These are phyloP conservation scores for Clitopilus passeckerianus DNA, from an alignment of 768 basidiomycete genomes.

Conservation along the genomic window DNA sequence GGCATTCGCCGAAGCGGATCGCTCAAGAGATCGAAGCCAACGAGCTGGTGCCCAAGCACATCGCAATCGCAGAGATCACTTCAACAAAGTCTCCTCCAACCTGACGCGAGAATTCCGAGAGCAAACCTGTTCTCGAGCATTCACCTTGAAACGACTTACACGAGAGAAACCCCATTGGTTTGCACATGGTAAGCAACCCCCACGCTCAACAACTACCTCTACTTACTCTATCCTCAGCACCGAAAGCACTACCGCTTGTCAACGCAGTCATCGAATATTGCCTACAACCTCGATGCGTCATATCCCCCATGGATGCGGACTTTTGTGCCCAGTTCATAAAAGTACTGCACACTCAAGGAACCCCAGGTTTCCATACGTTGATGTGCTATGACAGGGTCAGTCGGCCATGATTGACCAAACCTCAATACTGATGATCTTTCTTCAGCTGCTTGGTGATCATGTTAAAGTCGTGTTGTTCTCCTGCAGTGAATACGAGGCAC, in stretches of 20 bases:
- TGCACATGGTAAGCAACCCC: constrained; percentile 41
- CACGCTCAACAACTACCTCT: not conserved
- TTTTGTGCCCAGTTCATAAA: constrained; percentile 91
- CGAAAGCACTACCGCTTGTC: constrained; percentile 46
- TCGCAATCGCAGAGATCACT: constrained; percentile 60
- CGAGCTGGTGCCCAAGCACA: constrained; percentile 54
- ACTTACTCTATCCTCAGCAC: constrained; percentile 21
- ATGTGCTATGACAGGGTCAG: constrained; percentile 79
- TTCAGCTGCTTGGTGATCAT: constrained; percentile 78
- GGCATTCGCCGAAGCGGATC: constrained; percentile 60
- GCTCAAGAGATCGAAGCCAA: constrained; percentile 61
- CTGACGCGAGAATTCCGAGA: constrained; percentile 71
- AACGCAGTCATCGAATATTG: constrained; percentile 82
- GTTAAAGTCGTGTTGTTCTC: constrained; percentile 84
- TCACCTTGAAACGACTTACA: constrained; percentile 70
- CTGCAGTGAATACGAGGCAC: constrained; percentile 93
- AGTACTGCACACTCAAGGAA: constrained; percentile 83
- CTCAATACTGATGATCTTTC: not conserved
- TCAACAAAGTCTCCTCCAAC: constrained; percentile 51
- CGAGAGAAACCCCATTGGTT: constrained; percentile 86
- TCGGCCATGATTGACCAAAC: not conserved
- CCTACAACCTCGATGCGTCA: constrained; percentile 83
- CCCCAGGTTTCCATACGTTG: constrained; percentile 82
- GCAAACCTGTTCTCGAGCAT: constrained; percentile 65
- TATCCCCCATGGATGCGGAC: constrained; percentile 97